A percentile compares a stretch with the other conserved stretches of the same genome.
Evolutionary conservation across 2,329 filamentous ascomycete species (phyloP).

Genomic region (Rutstroemia sp.): DNA sequence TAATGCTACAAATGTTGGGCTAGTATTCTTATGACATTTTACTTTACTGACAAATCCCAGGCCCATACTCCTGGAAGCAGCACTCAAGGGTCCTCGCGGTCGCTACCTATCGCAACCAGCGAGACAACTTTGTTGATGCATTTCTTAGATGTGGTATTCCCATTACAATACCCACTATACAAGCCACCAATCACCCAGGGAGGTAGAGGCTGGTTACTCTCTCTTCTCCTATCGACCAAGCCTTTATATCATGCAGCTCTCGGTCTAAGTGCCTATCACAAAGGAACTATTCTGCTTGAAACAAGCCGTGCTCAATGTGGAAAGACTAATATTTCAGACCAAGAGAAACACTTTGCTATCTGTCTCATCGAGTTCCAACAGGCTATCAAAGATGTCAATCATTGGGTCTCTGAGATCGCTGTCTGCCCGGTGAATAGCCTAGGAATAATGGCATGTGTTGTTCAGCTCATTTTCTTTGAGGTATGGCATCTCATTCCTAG

Average conservation of each 20-base stretch:
- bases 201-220: slow-evolving; percentile 52
- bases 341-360: slow-evolving; percentile 26
- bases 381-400: slow-evolving; percentile 25
- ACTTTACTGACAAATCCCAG: not conserved
- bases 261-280: slow-evolving; percentile 44
- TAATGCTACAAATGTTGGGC: not conserved
- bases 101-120: slow-evolving; percentile 32
- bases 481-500: slow-evolving; percentile 10
- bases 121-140: slow-evolving; percentile 42
- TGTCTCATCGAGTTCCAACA: slow-evolving; percentile 11
- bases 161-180: slow-evolving; percentile 58
- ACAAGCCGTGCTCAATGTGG: slow-evolving; percentile 7
- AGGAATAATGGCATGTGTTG: slow-evolving; percentile 41
- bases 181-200: slow-evolving; percentile 45
- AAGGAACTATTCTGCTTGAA: slow-evolving; percentile 29
- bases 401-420: not conserved
- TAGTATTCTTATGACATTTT: not conserved
- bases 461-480: slow-evolving; percentile 49
- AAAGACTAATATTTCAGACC: slow-evolving; percentile 10
- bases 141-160: slow-evolving; percentile 55
- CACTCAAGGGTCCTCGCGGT: slow-evolving; percentile 7
- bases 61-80: not conserved
- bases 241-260: slow-evolving; percentile 50
- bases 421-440: slow-evolving; percentile 17
- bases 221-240: slow-evolving; percentile 46